These are phyloP conservation scores for Fragaria nilgerrensis DNA, from an alignment of 306 rosid species.

Conservation along the genomic window DNA sequence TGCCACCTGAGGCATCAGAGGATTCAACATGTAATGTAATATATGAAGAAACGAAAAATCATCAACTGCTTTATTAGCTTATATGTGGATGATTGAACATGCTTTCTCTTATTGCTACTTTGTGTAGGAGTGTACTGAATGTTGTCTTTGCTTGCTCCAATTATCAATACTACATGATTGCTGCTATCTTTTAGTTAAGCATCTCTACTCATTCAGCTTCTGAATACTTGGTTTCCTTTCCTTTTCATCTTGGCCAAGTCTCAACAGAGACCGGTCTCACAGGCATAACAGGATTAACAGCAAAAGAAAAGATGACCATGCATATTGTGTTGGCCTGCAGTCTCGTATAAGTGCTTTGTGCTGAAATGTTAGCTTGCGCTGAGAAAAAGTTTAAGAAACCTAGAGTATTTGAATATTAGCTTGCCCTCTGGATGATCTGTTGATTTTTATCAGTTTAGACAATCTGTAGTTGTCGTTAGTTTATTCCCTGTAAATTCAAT, in stretches of 20 bases:
- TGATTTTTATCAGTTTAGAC: background rate
- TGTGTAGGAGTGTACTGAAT: too few species aligned
- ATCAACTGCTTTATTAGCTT: background rate
- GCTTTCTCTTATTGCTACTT: too few species aligned
- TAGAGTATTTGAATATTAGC: too few species aligned
- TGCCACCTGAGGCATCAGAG: background rate
- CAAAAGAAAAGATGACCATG: too few species aligned
- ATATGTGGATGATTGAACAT: background rate
- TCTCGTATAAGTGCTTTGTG: background rate
- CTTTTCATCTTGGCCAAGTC: too few species aligned
- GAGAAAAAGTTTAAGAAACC: background rate
- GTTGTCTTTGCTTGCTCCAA: too few species aligned
- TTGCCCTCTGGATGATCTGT: background rate
- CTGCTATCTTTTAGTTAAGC: too few species aligned
- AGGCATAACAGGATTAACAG: too few species aligned
- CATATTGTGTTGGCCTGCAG: background rate
- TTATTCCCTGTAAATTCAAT: background rate
- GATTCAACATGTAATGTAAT: background rate
- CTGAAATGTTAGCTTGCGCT: background rate
- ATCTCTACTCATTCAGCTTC: too few species aligned
- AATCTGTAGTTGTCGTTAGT: background rate
- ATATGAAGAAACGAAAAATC: background rate
- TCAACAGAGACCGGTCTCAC: too few species aligned
- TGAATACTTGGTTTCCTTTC: too few species aligned
- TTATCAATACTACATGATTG: too few species aligned